Base-by-base conservation (phyloP, 345 rosid species). In the Tarenaya hassleriana region DNA sequence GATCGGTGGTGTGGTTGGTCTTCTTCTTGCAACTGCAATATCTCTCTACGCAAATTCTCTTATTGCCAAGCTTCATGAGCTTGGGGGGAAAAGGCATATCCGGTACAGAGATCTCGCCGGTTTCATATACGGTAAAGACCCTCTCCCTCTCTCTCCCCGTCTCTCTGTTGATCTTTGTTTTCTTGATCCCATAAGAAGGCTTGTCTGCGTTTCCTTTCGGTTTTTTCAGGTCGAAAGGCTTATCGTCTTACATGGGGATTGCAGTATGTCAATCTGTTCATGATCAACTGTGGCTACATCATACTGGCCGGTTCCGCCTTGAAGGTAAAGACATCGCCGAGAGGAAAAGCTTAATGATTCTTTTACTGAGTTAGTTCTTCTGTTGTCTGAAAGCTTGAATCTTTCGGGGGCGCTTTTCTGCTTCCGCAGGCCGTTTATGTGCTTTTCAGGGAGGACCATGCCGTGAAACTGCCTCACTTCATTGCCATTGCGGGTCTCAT, bases 71-170 rank as follows among this genome's bases (percentile, higher is more conserved):
- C 90, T 92, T 55, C 94, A 92, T 61, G 90, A 88, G 66, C 59
- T 70, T 58, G 95, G 84, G 31, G 96, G 94, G 3, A 92, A 60
- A 77, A 79, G 96, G 74, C 98, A 85, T 68, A 92, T 88, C 69
- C 73, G 98, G 67, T 88, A 88, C 68, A 81, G 95, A 74, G 96
- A 92, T 64, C 90, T 92, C 4, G 98, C 96, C 1, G 91, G 94
- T 52, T 70, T 60, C 49, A 47, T 87, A 14, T 92, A 88, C 15
- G 90, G 96, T 87, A 70, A 12, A 69, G 8, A 40, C 16, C 34
- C 13, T 17, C 18, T 7, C 27, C 38, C 29, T 8, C 8, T 40
- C n/a, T 59, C 27, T 38, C 10, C 0, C 55, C 31, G 3, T 21
- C 35, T 6, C 7, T 34, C 4, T 19, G 15, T 60, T 20, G 3